A percentile compares a stretch with the other conserved stretches of the same genome.
phyloP scores from a whole-genome alignment of 225 moss, liverwort and hornwort genomes.

The Ulota crispa region DNA sequence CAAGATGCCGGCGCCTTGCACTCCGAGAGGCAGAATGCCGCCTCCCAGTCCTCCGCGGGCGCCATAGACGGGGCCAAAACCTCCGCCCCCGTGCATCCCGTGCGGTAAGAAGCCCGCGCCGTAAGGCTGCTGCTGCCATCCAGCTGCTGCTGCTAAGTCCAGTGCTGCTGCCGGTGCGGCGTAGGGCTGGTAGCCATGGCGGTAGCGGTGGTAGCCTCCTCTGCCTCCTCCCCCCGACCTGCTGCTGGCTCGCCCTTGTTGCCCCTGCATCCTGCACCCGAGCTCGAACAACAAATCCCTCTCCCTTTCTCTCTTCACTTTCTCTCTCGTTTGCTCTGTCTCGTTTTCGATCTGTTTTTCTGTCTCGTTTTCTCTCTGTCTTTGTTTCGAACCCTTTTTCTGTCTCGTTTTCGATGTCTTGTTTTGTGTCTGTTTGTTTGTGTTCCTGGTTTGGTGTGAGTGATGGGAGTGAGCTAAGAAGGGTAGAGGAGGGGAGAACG shows the following conservation, averaged over 20 bases:
- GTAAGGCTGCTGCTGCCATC: constrained; percentile 34
- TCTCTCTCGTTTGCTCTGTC: neutral
- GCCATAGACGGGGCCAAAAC: constrained; percentile 25
- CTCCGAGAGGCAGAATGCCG: constrained; percentile 55
- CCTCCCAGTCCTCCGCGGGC: constrained; percentile 31
- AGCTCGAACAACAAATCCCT: neutral
- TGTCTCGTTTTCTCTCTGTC: too few species aligned
- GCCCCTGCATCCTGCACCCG: constrained; percentile 43
- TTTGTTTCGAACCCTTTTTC: too few species aligned
- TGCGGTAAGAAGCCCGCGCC: constrained; percentile 12
- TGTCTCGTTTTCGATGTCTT: too few species aligned
- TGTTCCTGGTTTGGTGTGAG: too few species aligned
- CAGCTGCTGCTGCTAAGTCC: constrained; percentile 6
- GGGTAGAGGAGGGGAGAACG: neutral
- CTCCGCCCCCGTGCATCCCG: constrained; percentile 18
- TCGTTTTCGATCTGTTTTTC: too few species aligned
- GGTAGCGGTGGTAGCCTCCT: constrained; percentile 37
- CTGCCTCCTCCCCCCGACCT: constrained; percentile 35
- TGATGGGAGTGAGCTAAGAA: too few species aligned
- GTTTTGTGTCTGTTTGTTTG: too few species aligned
- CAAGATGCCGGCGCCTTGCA: constrained; percentile 73
- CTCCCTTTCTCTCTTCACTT: neutral
- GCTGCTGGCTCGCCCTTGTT: constrained; percentile 31
- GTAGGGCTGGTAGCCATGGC: constrained; percentile 49
- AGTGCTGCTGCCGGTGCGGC: constrained; percentile 31